Base-by-base conservation (phyloP, 2,329 filamentous ascomycete species). In the Westerdykella aurantiaca region DNA sequence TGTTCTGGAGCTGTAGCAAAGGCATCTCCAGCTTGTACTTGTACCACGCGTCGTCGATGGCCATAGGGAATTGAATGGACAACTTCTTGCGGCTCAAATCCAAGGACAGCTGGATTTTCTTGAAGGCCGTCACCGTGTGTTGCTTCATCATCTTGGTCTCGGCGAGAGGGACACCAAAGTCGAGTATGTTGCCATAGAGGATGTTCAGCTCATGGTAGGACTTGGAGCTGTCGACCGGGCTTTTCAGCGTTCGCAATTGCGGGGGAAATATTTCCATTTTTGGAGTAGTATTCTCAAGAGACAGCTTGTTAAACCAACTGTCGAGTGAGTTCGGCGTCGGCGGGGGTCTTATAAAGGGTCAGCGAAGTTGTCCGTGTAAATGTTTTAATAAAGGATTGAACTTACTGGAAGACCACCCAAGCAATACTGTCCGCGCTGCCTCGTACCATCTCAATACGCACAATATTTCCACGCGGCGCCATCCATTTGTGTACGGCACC, bases 151-250 rank as follows among this genome's bases (percentile, higher is more conserved):
- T 80, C 0, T 71, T 69, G 2, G 66, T 69, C 4, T 77, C 73
- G 1, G 73, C 66, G 1, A 75, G 53, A 66, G 81, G 73, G 34
- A 80, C 70, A 0, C 86, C 85, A 52, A 89, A 84, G 14, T 80
- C 74, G 1, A 89, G 56, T 0, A 67, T 69, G 1, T 60, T 53
- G 2, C 76, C 69, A 6, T 33, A 51, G 7, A 66, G 34, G 18
- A 55, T 53, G 38, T 54, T 63, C 29, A 44, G 25, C 33, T 65
- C 60, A 14, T 48, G 52, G 38, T 66, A 63, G 1, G 23, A 5
- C 21, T 44, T 59, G 9, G 23, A n/a, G 1, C 56, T 47, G 31
- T 60, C 46, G 22, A 58, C 35, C 6, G 58, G 57, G 44, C 62
- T 63, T 3, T 42, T 37, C 25, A 63, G 31, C 9, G 43, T 51